Base-by-base conservation (phyloP, 2,329 filamentous ascomycete species). In the Rutstroemia sp. region DNA sequence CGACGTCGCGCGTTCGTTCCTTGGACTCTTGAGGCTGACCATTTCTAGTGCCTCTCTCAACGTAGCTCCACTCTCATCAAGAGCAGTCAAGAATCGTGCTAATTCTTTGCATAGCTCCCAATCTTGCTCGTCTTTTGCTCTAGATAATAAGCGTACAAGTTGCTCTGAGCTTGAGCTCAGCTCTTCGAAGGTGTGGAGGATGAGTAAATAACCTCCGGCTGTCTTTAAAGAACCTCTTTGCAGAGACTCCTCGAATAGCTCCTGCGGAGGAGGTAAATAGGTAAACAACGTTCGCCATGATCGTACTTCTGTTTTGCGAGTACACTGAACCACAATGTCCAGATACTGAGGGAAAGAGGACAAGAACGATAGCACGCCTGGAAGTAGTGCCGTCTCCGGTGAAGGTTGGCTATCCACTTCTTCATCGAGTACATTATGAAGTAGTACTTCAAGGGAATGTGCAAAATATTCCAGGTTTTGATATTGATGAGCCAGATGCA, bases 91-190 rank as follows among this genome's bases (percentile, higher is more conserved):
- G 72, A 99, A 99, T n/a, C 92, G 79, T 10, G 94, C 92, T 27
- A 99, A 78, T 70, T 99, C 94, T 65, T 91, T 94, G 73, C 94
- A 97, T 27, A 99, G 75, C 64, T 97, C 92, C 91, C 92, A 99
- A 67, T 97, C 92, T 49, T 85, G 84, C 70, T 92, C 90, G 34
- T 83, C 78, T 65, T 92, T 92, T 0, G 92, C 94, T 49, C 88
- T 78, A 34, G 83, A 83, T 57, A 99, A 79, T 23, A 99, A 75
- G 12, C 91, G 82, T 4, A 96, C 87, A 19, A 91, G 85, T 68
- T 92, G 87, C 64, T 89, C 85, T 14, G 84, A 86, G 19, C 84
- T 87, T 2, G 84, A 78, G 10, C 78, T 81, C 44, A 88, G 71
- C 69, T 89, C 86, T 61, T 87, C 83, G 57, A 88, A 78, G 0